A percentile compares a stretch with the other conserved stretches of the same genome.
phyloP scores from a whole-genome alignment of 148 eudicot genomes.

The Bassia scoparia region DNA sequence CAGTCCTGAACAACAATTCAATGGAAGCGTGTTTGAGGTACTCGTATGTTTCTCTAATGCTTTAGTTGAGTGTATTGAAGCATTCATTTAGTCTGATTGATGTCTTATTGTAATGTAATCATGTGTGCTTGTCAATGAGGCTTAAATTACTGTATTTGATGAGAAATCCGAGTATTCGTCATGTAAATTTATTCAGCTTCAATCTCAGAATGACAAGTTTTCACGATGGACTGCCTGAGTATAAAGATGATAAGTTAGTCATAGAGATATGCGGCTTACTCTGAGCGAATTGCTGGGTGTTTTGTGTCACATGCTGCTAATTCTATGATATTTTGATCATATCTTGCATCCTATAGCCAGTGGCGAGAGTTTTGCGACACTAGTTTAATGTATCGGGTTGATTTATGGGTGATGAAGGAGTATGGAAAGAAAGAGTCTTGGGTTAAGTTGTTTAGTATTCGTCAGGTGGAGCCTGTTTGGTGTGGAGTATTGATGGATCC shows the following conservation, averaged over 20 bases:
- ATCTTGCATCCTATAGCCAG: too few species aligned
- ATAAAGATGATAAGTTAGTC: not conserved
- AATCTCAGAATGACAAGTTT: not conserved
- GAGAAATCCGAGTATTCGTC: not conserved
- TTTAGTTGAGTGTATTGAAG: too few species aligned
- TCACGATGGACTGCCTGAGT: not conserved
- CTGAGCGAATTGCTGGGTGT: not conserved
- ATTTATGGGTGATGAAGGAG: constrained; percentile 14
- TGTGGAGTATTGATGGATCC: not conserved
- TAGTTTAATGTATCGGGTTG: not conserved
- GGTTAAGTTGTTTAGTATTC: constrained; percentile 9
- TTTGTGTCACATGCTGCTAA: not conserved
- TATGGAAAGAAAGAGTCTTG: constrained; percentile 2
- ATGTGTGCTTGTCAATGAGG: not conserved
- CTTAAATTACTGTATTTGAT: not conserved
- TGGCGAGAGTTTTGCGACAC: too few species aligned
- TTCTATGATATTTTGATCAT: not conserved
- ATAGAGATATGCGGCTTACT: not conserved
- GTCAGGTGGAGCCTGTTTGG: not conserved
- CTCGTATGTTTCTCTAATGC: not conserved
- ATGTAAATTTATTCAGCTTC: not conserved
- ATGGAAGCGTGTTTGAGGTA: not conserved
- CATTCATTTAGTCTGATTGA: not conserved
- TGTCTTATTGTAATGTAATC: not conserved
- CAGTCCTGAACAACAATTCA: not conserved